These are phyloP conservation scores for Coemansia sp. DNA, from an alignment of 192 early-diverging fungal species.

Conservation along the genomic window DNA sequence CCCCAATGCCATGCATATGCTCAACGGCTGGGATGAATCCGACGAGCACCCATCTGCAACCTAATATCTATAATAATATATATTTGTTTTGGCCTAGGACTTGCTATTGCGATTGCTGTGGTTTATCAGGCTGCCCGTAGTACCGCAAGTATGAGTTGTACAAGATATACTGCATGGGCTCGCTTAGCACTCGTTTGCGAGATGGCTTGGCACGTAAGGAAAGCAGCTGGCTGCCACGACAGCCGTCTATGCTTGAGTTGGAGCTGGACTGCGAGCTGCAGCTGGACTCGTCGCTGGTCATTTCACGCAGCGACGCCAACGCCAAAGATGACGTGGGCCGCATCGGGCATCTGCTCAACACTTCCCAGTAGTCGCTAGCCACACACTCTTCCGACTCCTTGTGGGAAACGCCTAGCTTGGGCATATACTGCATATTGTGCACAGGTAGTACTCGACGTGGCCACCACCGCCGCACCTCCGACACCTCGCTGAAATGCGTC, in stretches of 20 bases:
- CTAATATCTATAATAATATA: neutral
- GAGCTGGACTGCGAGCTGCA: neutral
- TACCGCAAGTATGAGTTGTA: constrained; percentile 51
- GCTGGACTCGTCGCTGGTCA: constrained; percentile 12
- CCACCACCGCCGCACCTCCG: constrained; percentile 36
- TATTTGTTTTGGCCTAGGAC: too few relatives aligned
- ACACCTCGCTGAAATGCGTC: neutral
- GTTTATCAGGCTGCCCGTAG: constrained; percentile 39
- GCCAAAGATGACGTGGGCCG: constrained; percentile 47
- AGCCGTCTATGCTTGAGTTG: constrained; percentile 6
- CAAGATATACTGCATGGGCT: constrained; percentile 52
- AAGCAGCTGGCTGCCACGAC: neutral
- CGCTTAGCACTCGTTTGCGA: constrained; percentile 41
- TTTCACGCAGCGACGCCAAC: constrained; percentile 34
- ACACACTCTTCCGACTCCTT: neutral
- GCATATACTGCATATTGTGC: constrained; percentile 53
- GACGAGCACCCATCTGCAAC: constrained; percentile 7
- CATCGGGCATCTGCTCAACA: constrained; percentile 43
- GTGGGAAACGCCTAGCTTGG: constrained; percentile 19
- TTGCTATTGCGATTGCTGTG: neutral
- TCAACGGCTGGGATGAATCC: constrained; percentile 43
- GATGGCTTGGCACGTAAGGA: constrained; percentile 11
- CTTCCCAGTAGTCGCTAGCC: constrained; percentile 33
- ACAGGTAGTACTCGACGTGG: constrained; percentile 37
- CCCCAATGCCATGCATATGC: constrained; percentile 12